Evolutionary conservation across 352 stramenopile species (phyloP), one percentile per base, ranked within the genome.

Genomic region (Globisporangium uncinulatum): DNA sequence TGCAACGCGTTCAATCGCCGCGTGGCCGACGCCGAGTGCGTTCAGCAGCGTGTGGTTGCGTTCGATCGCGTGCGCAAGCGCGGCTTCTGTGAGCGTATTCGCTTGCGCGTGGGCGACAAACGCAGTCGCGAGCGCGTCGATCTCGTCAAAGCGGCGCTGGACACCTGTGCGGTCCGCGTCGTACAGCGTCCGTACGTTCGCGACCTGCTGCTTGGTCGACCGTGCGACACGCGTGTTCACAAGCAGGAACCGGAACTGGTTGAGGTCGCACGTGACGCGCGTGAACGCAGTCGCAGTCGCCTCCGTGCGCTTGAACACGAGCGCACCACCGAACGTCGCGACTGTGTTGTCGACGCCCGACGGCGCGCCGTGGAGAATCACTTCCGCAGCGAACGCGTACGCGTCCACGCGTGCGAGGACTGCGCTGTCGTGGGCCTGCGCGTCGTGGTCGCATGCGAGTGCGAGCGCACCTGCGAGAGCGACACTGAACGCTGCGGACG

Each of bases 301-400:
- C 51, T 89, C 92, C 4, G 24, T 4, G 24, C 24, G 24, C 14
- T 72, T 65, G 62, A 95, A 97, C 46, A 83, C 44, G 21, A 97
- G 67, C n/a, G 88, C 71, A 1, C 92, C 91, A 31, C 87, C 89
- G 65, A 87, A 97, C 36, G 81, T 82, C 29, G 83, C 89, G 13
- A 97, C 82, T 1, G 87, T 97, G 61, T 97, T 97, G 73, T 97
- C 92, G 24, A 97, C 79, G 44, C 92, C 92, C 13, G 89, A 97
- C 44, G 92, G 92, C 11, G 73, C 82, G 10, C 91, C 92, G 54
- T 98, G 92, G 21, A 97, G 67, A 50, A 98, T 83, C 17, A 89
- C 81, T 69, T 97, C 92, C 1, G 81, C 82, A n/a, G 75, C 70
- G 55, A 84, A 97, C 17, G 92, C 90, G 62, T 90, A 94, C 42